Evolutionary conservation across 768 basidiomycete genomes (phyloP).

Genomic region (Guyanaporus albipodus): DNA sequence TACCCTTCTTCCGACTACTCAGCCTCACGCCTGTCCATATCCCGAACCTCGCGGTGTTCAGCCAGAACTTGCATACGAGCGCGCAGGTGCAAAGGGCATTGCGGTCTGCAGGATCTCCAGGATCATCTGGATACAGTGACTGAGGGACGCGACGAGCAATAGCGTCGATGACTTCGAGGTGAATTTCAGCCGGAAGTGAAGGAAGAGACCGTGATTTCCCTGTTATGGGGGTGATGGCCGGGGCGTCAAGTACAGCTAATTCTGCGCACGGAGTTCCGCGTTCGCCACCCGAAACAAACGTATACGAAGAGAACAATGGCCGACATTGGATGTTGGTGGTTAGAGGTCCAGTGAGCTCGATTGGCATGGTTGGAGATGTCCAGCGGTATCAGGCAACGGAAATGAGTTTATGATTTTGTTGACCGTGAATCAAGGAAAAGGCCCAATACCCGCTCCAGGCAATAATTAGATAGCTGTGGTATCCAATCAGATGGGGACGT

Average conservation of each 20-base stretch:
- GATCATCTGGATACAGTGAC: conserved; percentile 5
- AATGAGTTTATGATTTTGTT: conserved; percentile 11
- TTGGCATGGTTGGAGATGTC: conserved; percentile 11
- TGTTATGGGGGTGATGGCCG: conserved; percentile 1
- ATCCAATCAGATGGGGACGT: conserved; percentile 1
- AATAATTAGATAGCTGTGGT: neutral
- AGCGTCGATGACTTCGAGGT: conserved; percentile 28
- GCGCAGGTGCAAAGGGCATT: conserved; percentile 23
- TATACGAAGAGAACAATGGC: conserved; percentile 1
- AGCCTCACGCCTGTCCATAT: conserved; percentile 26
- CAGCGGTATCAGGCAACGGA: neutral
- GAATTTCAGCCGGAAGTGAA: conserved; percentile 28
- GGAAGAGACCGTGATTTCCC: conserved; percentile 9
- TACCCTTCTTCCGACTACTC: conserved; percentile 16
- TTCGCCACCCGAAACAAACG: neutral
- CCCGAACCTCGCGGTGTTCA: conserved; percentile 20
- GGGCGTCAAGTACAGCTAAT: neutral
- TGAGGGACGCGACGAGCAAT: conserved; percentile 17
- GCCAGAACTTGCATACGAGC: conserved; percentile 31
- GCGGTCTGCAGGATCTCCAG: conserved; percentile 17
- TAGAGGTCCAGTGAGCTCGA: conserved; percentile 5
- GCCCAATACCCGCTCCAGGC: conserved; percentile 1
- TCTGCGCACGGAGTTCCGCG: neutral
- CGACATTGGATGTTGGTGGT: conserved; percentile 2
- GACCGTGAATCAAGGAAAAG: neutral